Percentiles rank a stretch among this genome's conserved stretches.
Conservation (phyloP, 2,329 filamentous ascomycete genomes). For the Sporothrix inflata region DNA sequence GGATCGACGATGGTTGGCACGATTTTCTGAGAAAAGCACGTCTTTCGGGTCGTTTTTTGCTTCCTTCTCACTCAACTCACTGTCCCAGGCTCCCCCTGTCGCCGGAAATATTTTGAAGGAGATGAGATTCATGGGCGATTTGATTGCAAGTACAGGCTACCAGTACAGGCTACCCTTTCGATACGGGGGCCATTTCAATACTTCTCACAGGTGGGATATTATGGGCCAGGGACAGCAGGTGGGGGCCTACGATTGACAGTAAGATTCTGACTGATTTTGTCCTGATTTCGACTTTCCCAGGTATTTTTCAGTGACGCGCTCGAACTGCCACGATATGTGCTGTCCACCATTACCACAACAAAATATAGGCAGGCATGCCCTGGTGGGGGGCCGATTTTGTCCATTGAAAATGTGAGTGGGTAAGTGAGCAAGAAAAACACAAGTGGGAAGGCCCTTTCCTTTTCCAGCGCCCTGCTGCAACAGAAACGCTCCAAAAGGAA, state of each 20-base stretch:
- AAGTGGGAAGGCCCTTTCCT: background rate
- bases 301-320: background rate
- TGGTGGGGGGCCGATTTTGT: background rate
- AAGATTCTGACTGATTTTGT: background rate
- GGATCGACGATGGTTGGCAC: slow-evolving; percentile 12
- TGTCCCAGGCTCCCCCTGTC: background rate
- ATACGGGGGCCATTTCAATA: background rate
- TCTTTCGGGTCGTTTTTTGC: background rate
- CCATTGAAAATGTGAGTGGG: background rate
- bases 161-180: too few relatives aligned
- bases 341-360: background rate
- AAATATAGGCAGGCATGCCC: slow-evolving; percentile 8
- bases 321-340: slow-evolving; percentile 11
- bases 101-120: slow-evolving; percentile 15
- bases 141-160: too few relatives aligned
- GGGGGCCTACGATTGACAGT: background rate
- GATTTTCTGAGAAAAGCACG: slow-evolving; percentile 22
- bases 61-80: background rate
- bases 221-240: background rate
- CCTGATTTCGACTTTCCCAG: too few relatives aligned
- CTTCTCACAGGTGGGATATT: background rate
- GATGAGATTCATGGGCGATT: slow-evolving; percentile 21
- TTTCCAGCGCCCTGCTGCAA: background rate
- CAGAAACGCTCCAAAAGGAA: slow-evolving; percentile 6
- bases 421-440: background rate